A percentile compares a stretch with the other conserved stretches of the same genome.
These are phyloP conservation scores for Malus hybrid DNA, from an alignment of 331 rosid species.

Conservation along the genomic window DNA sequence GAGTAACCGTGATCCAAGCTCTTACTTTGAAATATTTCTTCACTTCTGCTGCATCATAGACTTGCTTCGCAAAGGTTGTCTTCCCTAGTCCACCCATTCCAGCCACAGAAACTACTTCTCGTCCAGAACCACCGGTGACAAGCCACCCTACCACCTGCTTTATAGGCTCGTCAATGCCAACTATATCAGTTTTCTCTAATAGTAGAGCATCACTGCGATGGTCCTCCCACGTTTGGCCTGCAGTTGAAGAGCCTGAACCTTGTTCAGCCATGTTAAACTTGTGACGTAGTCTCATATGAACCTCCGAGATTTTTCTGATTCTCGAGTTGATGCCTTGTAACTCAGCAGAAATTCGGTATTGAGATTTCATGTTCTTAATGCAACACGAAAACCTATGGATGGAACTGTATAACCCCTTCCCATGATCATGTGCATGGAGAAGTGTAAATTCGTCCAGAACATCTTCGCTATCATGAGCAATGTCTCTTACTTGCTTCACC, in stretches of 20 bases:
- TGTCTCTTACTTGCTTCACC: constrained; percentile 16
- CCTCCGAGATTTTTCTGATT: not conserved
- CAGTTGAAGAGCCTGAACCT: not conserved
- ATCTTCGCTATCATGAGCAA: constrained; percentile 13
- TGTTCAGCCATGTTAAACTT: not conserved
- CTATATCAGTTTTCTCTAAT: constrained; percentile 2
- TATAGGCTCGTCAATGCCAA: constrained; percentile 11
- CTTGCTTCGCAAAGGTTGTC: constrained; percentile 15
- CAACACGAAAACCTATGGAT: not conserved
- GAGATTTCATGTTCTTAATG: constrained; percentile 10
- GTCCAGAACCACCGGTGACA: not conserved
- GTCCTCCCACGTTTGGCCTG: not conserved
- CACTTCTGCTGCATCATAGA: constrained; percentile 9
- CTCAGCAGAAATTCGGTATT: not conserved
- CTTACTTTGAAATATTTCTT: constrained; percentile 2
- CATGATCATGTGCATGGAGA: constrained; percentile 3
- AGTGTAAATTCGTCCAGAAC: constrained; percentile 11
- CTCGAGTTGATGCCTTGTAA: constrained; percentile 1
- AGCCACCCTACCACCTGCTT: constrained; percentile 5
- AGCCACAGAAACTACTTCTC: constrained; percentile 5
- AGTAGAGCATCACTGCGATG: constrained; percentile 11
- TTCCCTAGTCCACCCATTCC: constrained; percentile 18
- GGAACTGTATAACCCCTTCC: not conserved
- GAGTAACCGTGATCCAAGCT: constrained; percentile 2
- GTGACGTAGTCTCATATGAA: not conserved